Conservation (phyloP, 2,329 filamentous ascomycete species). For the Botrytis elliptica region DNA sequence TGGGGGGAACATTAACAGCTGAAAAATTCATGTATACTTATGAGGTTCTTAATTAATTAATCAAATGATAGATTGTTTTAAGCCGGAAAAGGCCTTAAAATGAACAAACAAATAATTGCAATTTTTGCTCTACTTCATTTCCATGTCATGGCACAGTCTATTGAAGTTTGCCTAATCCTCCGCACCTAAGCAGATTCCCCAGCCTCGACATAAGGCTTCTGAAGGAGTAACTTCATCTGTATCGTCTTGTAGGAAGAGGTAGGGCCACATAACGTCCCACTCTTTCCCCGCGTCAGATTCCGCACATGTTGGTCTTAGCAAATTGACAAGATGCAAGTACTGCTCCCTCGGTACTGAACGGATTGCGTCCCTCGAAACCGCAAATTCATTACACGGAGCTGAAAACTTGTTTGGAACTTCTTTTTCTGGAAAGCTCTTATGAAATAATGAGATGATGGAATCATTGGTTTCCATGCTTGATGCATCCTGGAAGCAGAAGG, state of each 20-base stretch:
- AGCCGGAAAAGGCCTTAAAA: background rate
- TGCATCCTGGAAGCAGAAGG: conserved; percentile 9
- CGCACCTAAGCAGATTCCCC: background rate
- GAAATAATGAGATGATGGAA: background rate
- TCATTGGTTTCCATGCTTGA: background rate
- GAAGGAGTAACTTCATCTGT: background rate
- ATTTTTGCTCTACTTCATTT: background rate
- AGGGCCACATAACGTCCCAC: conserved; percentile 11
- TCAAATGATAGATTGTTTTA: background rate
- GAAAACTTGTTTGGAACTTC: background rate
- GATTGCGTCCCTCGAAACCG: background rate
- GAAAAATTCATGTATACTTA: background rate
- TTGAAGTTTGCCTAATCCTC: background rate
- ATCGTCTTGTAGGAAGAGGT: background rate
- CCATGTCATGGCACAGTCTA: background rate
- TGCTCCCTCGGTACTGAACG: background rate
- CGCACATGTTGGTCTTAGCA: background rate
- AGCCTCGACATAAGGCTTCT: conserved; percentile 7
- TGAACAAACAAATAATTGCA: background rate
- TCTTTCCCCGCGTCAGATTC: background rate
- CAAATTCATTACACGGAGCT: background rate
- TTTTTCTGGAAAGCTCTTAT: background rate
- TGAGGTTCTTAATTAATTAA: background rate
- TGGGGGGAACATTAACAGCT: background rate
- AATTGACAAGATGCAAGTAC: background rate